phyloP scores from a whole-genome alignment of 2,329 filamentous ascomycete genomes.

The Colletotrichum tamarilloi region DNA sequence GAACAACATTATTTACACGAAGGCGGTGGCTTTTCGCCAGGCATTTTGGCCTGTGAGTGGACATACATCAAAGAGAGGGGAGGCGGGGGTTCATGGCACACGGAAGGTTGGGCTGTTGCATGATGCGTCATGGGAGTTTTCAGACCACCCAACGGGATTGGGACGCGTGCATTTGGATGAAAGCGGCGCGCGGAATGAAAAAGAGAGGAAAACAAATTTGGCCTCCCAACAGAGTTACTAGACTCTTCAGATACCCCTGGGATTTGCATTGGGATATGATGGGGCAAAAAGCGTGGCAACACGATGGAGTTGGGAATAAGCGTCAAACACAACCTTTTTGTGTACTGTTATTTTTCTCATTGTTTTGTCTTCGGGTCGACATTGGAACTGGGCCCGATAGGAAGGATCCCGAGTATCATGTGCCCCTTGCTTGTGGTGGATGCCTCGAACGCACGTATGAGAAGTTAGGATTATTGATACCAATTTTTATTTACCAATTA shows the following conservation, averaged over 20 bases:
- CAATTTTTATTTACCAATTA: neutral
- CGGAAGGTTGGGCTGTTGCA: neutral
- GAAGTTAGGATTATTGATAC: slow-evolving; percentile 29
- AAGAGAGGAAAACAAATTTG: neutral
- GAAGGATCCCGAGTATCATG: slow-evolving; percentile 32
- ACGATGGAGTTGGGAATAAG: slow-evolving; percentile 19
- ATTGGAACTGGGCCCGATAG: slow-evolving; percentile 24
- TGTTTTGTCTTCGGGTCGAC: neutral
- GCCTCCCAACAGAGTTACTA: slow-evolving; percentile 39
- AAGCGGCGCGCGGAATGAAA: neutral
- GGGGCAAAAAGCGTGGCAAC: slow-evolving; percentile 6
- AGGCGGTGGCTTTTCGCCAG: neutral
- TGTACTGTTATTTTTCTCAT: neutral
- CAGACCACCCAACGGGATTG: slow-evolving; percentile 13
- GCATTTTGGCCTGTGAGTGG: neutral
- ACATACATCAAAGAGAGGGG: neutral
- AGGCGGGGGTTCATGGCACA: neutral
- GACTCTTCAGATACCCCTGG: slow-evolving; percentile 35
- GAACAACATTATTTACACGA: slow-evolving; percentile 6
- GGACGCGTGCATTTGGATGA: neutral
- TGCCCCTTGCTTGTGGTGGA: slow-evolving; percentile 31
- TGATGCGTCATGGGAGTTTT: slow-evolving; percentile 21
- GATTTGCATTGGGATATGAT: neutral
- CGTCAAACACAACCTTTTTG: slow-evolving; percentile 10
- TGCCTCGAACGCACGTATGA: slow-evolving; percentile 20